Evolutionary conservation across 768 basidiomycete genomes (phyloP).

Genomic region (Pulveroboletus frians): DNA sequence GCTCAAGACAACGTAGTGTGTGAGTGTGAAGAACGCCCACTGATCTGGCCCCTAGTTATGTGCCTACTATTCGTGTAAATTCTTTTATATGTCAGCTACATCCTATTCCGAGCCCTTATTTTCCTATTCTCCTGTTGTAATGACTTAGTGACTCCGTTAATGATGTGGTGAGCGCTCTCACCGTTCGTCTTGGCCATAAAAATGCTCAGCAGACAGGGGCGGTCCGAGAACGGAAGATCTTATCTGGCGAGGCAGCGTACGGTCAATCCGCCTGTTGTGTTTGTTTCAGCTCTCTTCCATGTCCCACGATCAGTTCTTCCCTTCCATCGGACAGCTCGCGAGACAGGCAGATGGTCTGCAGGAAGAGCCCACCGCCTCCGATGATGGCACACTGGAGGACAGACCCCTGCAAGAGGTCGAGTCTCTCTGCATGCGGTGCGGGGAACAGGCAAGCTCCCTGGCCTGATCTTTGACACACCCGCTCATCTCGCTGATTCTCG

Average conservation of each 20-base stretch:
- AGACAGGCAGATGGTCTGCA: conserved; percentile 37
- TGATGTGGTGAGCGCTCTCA: conserved; percentile 1
- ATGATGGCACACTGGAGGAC: conserved; percentile 35
- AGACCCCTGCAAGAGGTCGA: conserved; percentile 77
- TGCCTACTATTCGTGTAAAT: background rate
- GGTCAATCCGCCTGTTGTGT: background rate
- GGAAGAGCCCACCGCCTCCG: conserved; percentile 23
- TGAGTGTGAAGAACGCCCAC: background rate
- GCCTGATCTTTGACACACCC: background rate
- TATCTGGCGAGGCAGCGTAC: background rate
- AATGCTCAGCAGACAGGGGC: conserved; percentile 1
- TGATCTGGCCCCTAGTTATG: background rate
- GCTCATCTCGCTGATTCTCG: conserved; percentile 7
- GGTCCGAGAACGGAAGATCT: conserved; percentile 1
- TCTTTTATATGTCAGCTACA: background rate
- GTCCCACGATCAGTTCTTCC: conserved; percentile 42
- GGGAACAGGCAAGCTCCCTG: conserved; percentile 64
- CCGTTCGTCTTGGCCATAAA: too few species aligned
- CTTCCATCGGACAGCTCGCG: conserved; percentile 53
- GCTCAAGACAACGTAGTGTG: conserved; percentile 18
- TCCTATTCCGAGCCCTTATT: background rate
- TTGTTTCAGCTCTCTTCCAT: conserved; percentile 8
- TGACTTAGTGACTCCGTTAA: conserved; percentile 9
- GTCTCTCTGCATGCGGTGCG: conserved; percentile 91
- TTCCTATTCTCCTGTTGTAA: conserved; percentile 21